Evolutionary conservation across 352 stramenopile species (phyloP), one percentile per base, ranked within the genome.

Genomic region (Phytophthora tentaculata): DNA sequence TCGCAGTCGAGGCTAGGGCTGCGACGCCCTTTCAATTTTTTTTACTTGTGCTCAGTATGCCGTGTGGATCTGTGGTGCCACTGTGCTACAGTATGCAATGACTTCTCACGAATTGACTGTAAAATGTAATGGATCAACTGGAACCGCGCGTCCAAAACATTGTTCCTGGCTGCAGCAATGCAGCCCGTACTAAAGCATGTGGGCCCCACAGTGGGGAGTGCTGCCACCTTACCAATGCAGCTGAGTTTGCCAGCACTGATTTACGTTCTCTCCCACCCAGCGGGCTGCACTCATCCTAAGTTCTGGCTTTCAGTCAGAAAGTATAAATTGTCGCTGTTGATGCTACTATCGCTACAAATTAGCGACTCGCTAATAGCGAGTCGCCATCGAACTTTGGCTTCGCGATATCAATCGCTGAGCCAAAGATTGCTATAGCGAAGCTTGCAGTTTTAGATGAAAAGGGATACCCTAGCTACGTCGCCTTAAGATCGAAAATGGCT

Each of bases 201-300:
- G n/a, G n/a, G n/a, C n/a, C n/a, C n/a, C n/a, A 12, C 9, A 12
- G n/a, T n/a, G n/a, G 48, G 17, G 48, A n/a, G 19, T 3, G 8
- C 16, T 22, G 43, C n/a, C 17, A 14, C 35, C n/a, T 7, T 43
- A 13, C 12, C 13, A 6, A 10, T 43, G 35, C 35, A 43, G 35
- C 26, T 43, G 56, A 43, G 10, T 16, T 43, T 23, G 5, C 2
- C 29, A 1, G 37, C 17, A 17, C 50, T 59, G 59, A 60, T 60
- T 66, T 66, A 58, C 41, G 54, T 61, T 73, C 66, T 73, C 66
- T 73, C 48, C 66, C 66, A 59, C 55, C 41, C 39, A 17, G 12
- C 56, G 22, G 0, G 37, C 52, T 49, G 45, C 44, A 5, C 14
- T 5, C 32, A 48, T 39, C 41, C 51, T 43, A 43, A n/a, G n/a